These are phyloP conservation scores for Syzygium aqueum DNA, from an alignment of 345 rosid species.

Conservation along the genomic window DNA sequence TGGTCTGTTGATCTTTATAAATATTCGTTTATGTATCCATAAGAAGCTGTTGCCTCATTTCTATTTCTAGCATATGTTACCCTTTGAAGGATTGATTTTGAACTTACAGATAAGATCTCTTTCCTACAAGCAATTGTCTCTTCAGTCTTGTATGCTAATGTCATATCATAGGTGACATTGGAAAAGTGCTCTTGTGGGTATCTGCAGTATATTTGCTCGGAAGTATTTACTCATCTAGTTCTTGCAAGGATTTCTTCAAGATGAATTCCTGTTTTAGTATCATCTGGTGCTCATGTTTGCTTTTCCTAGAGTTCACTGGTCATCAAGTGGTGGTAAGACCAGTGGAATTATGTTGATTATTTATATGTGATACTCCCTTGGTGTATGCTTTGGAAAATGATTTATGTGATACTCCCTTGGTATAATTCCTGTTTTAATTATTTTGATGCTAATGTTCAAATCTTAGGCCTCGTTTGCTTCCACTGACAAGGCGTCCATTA, in stretches of 20 bases:
- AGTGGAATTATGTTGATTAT: not conserved
- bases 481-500: not conserved
- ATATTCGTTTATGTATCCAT: not conserved
- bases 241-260: not conserved
- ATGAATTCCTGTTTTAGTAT: not conserved
- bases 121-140: not conserved
- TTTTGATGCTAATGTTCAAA: not conserved
- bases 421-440: not conserved
- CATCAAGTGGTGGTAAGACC: not conserved
- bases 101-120: not conserved
- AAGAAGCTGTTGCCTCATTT: not conserved
- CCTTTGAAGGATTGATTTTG: not conserved
- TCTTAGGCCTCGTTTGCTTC: not conserved
- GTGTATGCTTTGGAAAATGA: not conserved
- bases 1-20: not conserved
- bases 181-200: not conserved
- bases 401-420: not conserved
- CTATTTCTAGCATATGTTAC: not conserved
- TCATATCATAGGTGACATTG: not conserved
- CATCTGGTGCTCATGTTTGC: not conserved
- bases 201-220: not conserved
- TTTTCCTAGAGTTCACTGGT: not conserved
- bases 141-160: not conserved
- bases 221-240: not conserved
- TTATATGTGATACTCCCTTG: not conserved